phyloP scores from a whole-genome alignment of 371 early-diverging fungal species.

The Quaeritorhiza haematococci region DNA sequence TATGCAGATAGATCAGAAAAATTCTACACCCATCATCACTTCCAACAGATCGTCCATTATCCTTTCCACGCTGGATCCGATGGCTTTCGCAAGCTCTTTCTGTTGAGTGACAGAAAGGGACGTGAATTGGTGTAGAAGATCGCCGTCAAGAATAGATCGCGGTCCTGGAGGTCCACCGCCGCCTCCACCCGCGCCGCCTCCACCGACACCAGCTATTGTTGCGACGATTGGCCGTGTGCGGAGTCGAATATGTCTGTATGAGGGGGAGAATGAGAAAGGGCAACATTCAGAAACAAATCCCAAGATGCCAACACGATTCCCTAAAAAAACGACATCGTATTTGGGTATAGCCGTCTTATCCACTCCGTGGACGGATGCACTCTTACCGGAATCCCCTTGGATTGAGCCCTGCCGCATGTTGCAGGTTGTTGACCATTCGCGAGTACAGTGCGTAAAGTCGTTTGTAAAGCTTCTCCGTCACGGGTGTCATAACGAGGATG shows the following conservation, averaged over 20 bases:
- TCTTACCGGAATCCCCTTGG: constrained; percentile 69
- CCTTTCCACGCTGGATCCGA: constrained; percentile 76
- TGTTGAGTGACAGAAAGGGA: constrained; percentile 66
- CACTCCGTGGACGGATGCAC: constrained; percentile 50
- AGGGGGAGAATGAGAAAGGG: too few species aligned
- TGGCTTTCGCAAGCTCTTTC: constrained; percentile 79
- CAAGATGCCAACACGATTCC: too few species aligned
- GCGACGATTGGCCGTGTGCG: constrained; percentile 16
- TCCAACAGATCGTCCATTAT: constrained; percentile 81
- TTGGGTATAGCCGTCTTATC: not conserved
- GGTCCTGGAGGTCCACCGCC: constrained; percentile 33
- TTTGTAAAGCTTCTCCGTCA: constrained; percentile 87
- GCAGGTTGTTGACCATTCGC: constrained; percentile 71
- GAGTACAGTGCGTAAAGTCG: constrained; percentile 71
- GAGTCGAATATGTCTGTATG: constrained; percentile 27
- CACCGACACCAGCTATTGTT: constrained; percentile 5
- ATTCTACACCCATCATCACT: constrained; percentile 60
- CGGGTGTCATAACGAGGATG: constrained; percentile 66
- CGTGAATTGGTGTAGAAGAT: constrained; percentile 70
- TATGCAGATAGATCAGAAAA: constrained; percentile 63
- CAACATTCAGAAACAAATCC: too few species aligned
- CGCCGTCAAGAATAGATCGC: constrained; percentile 72
- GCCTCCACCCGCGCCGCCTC: too few species aligned
- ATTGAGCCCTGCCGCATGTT: constrained; percentile 86
- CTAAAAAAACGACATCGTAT: too few species aligned